These are phyloP conservation scores for Gilbertella persicaria DNA, from an alignment of 371 early-diverging fungal genomes.

Conservation along the genomic window DNA sequence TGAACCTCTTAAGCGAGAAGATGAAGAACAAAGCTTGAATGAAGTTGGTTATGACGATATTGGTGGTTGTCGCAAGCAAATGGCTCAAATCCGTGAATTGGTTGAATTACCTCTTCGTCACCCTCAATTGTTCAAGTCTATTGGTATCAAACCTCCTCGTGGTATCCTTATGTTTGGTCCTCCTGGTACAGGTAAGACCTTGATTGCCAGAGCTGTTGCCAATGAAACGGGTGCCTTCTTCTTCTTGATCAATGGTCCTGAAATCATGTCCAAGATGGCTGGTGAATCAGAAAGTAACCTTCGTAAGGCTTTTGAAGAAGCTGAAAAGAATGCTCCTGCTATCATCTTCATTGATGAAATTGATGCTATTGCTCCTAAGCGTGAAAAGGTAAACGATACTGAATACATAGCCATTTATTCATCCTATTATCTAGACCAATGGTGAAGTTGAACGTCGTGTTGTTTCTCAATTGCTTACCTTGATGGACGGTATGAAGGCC, in stretches of 20 bases:
- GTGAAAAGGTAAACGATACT: conserved; percentile 82
- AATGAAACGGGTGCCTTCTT: conserved; percentile 85
- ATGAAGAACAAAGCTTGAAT: conserved; percentile 93
- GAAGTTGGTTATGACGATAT: conserved; percentile 99
- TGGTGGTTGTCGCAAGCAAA: conserved; percentile 98
- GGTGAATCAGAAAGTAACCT: conserved; percentile 99
- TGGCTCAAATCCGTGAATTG: conserved; percentile 99
- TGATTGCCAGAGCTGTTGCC: conserved; percentile 81
- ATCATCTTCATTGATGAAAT: conserved; percentile 99
- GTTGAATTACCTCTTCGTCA: conserved; percentile 99
- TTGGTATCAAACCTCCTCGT: conserved; percentile 99
- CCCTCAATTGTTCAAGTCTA: conserved; percentile 96
- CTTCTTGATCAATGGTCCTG: conserved; percentile 98
- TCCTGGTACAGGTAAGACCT: conserved; percentile 96
- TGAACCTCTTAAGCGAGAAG: conserved; percentile 97
- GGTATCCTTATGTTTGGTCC: conserved; percentile 99
- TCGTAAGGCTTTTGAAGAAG: conserved; percentile 99
- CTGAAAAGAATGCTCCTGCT: conserved; percentile 98
- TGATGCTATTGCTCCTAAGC: conserved; percentile 99
- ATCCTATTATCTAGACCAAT: conserved; percentile 71
- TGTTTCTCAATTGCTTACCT: conserved; percentile 98
- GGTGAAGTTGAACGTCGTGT: conserved; percentile 99
- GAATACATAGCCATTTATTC: neutral
- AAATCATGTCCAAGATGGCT: conserved; percentile 99
- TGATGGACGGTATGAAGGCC: conserved; percentile 99